Evolutionary conservation across 2,329 filamentous ascomycete species (phyloP).

Genomic region (Cercospora sesami): DNA sequence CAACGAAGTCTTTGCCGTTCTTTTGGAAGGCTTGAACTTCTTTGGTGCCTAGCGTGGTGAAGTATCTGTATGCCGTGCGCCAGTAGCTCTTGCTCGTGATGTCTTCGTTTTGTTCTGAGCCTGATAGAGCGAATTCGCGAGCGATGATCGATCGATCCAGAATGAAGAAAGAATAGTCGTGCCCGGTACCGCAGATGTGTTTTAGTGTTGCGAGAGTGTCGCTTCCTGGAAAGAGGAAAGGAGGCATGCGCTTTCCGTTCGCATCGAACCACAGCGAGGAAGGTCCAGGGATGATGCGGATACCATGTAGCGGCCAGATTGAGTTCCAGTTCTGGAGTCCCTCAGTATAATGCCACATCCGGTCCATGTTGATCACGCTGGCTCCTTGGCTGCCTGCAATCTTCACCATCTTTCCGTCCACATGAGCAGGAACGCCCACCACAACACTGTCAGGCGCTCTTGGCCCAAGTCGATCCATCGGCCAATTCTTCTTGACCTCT

Average conservation of each 20-base stretch:
- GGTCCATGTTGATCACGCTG: slow-evolving; percentile 7
- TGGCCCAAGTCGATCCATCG: neutral
- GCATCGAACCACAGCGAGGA: slow-evolving; percentile 1
- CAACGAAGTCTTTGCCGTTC: slow-evolving; percentile 1
- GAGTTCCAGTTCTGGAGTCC: slow-evolving; percentile 5
- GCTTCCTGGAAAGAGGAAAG: slow-evolving; percentile 1
- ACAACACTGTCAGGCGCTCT: neutral
- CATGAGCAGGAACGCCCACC: neutral
- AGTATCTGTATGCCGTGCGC: neutral
- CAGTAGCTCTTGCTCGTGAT: slow-evolving; percentile 1
- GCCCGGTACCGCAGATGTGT: neutral
- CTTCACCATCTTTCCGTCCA: neutral
- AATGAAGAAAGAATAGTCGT: slow-evolving; percentile 1
- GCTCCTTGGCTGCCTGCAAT: neutral
- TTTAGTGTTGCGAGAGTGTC: neutral
- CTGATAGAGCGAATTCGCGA: neutral
- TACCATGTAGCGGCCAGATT: neutral
- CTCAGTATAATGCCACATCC: slow-evolving; percentile 5
- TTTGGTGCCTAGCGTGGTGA: neutral
- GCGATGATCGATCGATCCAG: neutral
- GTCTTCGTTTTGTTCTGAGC: neutral
- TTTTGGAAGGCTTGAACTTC: slow-evolving; percentile 4
- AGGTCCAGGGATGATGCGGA: neutral
- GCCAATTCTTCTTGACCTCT: neutral
- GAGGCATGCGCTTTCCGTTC: slow-evolving; percentile 2